Evolutionary conservation across 148 eudicot species (phyloP).

Genomic region (Persicaria tinctoria): DNA sequence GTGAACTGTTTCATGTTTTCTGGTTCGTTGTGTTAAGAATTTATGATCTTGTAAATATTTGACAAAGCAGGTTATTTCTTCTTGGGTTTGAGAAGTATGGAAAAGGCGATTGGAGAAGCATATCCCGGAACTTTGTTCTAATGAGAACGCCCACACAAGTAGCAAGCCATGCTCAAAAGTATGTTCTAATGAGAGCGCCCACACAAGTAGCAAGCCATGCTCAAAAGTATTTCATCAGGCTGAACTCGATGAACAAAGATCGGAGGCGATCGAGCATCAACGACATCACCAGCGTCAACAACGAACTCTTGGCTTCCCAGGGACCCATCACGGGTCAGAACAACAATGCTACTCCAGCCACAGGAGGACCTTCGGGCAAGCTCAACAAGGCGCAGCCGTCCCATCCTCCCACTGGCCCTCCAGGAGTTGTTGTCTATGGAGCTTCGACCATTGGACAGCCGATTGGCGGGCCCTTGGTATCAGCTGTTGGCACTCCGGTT

Average conservation of each 20-base stretch:
- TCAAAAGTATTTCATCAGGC: constrained; percentile 14
- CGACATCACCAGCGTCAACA: constrained; percentile 17
- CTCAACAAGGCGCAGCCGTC: not conserved
- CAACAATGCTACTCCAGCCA: not conserved
- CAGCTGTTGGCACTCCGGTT: constrained; percentile 14
- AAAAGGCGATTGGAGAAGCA: no score
- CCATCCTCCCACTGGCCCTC: not conserved
- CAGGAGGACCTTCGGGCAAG: not conserved
- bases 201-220: no score
- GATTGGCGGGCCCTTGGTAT: constrained; percentile 11
- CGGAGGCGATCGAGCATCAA: constrained; percentile 13
- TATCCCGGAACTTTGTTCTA: no score
- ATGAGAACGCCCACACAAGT: no score
- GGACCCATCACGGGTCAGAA: constrained; percentile 14
- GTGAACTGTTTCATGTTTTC: no score
- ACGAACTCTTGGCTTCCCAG: not conserved
- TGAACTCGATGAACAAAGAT: constrained; percentile 11
- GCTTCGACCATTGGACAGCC: constrained; percentile 12
- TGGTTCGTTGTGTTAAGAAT: no score
- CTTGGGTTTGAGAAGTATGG: no score
- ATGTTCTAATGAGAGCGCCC: no score
- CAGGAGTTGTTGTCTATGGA: constrained; percentile 2
- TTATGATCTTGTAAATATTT: no score
- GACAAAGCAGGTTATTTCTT: no score
- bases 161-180: no score